A percentile compares a stretch with the other conserved stretches of the same genome.
These are phyloP conservation scores for Ganoderma resinaceum DNA, from an alignment of 1,284 basidiomycete genomes.

Conservation along the genomic window DNA sequence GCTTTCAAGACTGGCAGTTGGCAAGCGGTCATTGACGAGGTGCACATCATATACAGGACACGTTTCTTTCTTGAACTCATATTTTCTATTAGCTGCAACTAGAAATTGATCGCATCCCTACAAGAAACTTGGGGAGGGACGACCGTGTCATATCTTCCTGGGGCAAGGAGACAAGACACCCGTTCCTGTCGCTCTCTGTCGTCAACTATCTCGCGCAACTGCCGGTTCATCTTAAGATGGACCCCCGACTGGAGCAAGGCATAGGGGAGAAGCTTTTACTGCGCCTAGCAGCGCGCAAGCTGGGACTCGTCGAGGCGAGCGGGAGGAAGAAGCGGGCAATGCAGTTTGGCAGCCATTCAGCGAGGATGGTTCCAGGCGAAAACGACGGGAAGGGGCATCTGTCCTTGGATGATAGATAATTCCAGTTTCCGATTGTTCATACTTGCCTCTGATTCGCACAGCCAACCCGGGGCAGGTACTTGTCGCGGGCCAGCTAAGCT, in stretches of 20 bases:
- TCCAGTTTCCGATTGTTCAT: background rate
- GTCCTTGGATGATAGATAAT: constrained; percentile 28
- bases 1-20: constrained; percentile 76
- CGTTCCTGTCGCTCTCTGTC: constrained; percentile 85
- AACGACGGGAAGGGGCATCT: constrained; percentile 63
- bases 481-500: too few relatives aligned
- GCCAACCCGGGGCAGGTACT: too few relatives aligned
- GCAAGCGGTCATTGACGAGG: constrained; percentile 82
- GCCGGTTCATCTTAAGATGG: constrained; percentile 83
- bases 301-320: constrained; percentile 77
- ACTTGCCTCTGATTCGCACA: too few relatives aligned
- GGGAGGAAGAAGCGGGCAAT: constrained; percentile 90
- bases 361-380: constrained; percentile 78
- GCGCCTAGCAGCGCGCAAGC: constrained; percentile 68
- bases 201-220: constrained; percentile 77
- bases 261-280: constrained; percentile 90
- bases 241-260: constrained; percentile 72
- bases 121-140: constrained; percentile 91
- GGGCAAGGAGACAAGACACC: constrained; percentile 90
- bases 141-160: constrained; percentile 91
- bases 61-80: background rate
- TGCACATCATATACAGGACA: constrained; percentile 40
- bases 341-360: constrained; percentile 96
- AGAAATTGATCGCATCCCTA: constrained; percentile 91
- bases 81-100: constrained; percentile 72